phyloP scores from a whole-genome alignment of 106 monocot genomes.

The Cymbidium sinense region DNA sequence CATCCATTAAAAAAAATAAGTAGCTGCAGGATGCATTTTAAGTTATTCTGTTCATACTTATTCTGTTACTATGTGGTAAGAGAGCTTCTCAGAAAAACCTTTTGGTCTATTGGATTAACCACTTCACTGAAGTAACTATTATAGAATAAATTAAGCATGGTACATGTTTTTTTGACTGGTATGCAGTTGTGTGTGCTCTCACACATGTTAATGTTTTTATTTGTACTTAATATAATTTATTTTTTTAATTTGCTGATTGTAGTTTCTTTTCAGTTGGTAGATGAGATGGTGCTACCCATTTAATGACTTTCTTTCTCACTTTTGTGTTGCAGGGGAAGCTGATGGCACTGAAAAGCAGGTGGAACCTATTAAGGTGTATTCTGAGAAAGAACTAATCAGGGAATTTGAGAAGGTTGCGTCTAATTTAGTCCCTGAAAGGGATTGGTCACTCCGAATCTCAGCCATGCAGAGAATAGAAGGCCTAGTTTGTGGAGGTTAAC shows the following conservation, averaged over 20 bases:
- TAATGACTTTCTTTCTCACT: not conserved
- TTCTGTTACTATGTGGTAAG: not conserved
- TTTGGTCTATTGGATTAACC: not conserved
- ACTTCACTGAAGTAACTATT: not conserved
- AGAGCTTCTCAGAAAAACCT: not conserved
- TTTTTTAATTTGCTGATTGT: not conserved
- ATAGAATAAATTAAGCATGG: not conserved
- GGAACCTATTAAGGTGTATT: conserved; percentile 89
- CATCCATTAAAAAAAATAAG: not conserved
- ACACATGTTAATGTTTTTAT: not conserved
- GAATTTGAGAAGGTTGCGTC: conserved; percentile 94
- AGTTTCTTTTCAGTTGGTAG: not conserved
- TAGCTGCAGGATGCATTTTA: not conserved
- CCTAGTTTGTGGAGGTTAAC: conserved; percentile 16
- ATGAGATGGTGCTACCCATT: not conserved
- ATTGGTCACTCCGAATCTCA: conserved; percentile 93
- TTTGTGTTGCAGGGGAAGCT: conserved; percentile 45
- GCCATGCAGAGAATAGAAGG: conserved; percentile 99
- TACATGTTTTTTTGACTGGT: no score
- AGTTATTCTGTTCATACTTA: not conserved
- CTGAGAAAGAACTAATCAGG: conserved; percentile 83
- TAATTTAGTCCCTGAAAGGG: conserved; percentile 91
- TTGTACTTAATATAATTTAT: not conserved
- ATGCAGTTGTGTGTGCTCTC: not conserved
- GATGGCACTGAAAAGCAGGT: conserved; percentile 85